These are phyloP conservation scores for Mollisiaceae sp. DNA, from an alignment of 2,329 filamentous ascomycete species.

Conservation along the genomic window DNA sequence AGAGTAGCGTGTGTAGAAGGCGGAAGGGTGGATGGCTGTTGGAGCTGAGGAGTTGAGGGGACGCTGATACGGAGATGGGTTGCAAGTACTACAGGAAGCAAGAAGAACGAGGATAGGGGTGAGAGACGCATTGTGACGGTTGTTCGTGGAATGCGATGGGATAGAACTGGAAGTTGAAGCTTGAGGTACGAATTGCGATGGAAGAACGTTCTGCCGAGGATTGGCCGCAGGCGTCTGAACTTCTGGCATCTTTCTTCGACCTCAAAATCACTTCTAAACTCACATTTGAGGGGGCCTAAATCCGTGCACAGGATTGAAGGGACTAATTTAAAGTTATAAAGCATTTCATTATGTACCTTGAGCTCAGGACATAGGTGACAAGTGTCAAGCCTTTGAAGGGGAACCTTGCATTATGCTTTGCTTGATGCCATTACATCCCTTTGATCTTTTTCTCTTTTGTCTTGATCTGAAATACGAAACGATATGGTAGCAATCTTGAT, in stretches of 20 bases:
- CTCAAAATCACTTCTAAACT: background rate
- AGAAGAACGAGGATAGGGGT: constrained; percentile 43
- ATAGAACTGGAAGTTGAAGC: background rate
- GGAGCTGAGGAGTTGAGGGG: constrained; percentile 35
- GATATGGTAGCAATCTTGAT: too few species aligned
- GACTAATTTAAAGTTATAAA: too few species aligned
- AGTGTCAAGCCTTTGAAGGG: too few species aligned
- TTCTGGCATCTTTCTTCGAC: too few species aligned
- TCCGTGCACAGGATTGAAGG: too few species aligned
- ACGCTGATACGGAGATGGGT: constrained; percentile 39
- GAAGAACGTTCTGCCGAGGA: background rate
- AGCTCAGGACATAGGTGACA: too few species aligned
- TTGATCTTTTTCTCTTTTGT: too few species aligned
- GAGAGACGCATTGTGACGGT: constrained; percentile 45
- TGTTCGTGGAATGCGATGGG: constrained; percentile 10
- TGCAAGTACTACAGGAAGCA: constrained; percentile 45
- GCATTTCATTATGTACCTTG: too few species aligned
- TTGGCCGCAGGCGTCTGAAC: background rate
- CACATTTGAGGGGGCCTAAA: too few species aligned
- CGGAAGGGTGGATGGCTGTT: constrained; percentile 50
- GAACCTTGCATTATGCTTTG: too few species aligned
- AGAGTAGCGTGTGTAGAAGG: constrained; percentile 69
- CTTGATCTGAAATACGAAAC: too few species aligned
- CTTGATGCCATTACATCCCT: too few species aligned
- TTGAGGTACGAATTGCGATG: background rate